These are phyloP conservation scores for Colletotrichum sp. DNA, from an alignment of 2,329 filamentous ascomycete genomes.

Conservation along the genomic window DNA sequence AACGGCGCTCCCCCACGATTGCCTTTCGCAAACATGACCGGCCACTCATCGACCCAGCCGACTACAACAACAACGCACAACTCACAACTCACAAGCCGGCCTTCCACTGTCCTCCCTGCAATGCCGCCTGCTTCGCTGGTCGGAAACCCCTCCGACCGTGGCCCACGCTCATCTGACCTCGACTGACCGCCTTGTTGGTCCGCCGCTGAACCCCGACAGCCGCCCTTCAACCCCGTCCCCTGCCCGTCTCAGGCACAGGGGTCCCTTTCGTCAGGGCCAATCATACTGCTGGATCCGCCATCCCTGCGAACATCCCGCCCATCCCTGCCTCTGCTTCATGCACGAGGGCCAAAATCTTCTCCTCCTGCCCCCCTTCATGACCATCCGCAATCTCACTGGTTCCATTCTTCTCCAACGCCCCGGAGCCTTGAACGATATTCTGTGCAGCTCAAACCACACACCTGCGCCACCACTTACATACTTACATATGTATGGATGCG, in stretches of 20 bases:
- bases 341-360: conserved; percentile 11
- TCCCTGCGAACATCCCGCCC: conserved; percentile 17
- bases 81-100: background rate
- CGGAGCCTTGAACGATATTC: background rate
- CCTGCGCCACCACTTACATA: background rate
- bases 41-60: background rate
- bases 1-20: background rate
- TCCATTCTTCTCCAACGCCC: conserved; percentile 1
- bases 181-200: conserved; percentile 15
- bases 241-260: conserved; percentile 16
- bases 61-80: background rate
- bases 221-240: conserved; percentile 1
- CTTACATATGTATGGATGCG: background rate
- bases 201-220: conserved; percentile 7
- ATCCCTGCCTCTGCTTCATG: conserved; percentile 19
- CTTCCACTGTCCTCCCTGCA: background rate
- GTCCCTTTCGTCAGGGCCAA: background rate
- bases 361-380: background rate
- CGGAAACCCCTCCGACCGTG: conserved; percentile 5
- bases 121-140: background rate
- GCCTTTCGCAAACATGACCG: background rate
- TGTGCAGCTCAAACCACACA: background rate
- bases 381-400: conserved; percentile 1
- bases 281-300: background rate
- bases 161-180: conserved; percentile 17